Base-by-base conservation (phyloP, 305 asterid genomes). In the Fraxinus xanthoxyloides region DNA sequence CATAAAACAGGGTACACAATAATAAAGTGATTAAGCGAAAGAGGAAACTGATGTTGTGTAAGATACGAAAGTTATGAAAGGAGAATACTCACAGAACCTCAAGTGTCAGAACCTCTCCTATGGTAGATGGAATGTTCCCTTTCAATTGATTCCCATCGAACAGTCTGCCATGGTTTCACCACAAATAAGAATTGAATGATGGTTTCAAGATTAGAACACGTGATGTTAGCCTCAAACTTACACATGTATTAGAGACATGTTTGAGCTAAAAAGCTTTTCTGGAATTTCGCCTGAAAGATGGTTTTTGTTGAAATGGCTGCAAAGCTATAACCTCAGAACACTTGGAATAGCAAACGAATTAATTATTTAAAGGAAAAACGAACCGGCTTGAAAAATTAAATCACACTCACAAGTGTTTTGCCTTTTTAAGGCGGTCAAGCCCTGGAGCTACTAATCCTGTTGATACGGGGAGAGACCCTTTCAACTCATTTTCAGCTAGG, bases 231-330 rank as follows among this genome's bases (percentile, higher is more conserved):
- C 63, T 82, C 72, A 23, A 81, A 88, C 97, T 91, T 92, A 94
- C 98, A 93, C 86, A 61, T 94, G 98, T 85, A 93, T 92, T 82
- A 93, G 75, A 56, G 92, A 92, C 98, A 93, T 90, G 84, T 91
- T 94, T 7, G 91, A 85, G 85, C 88, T 85, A 61, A 94, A 94
- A 74, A 94, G 94, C 76, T 87, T 83, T 85, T 86, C 87, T 0
- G 97, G 97, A 77, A 94, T 94, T 79, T 84, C 85, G 30, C 98
- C 97, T 0, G 96, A 92, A 70, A 94, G 92, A 89, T 81, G 84
- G 86, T 92, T 94, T 79, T 91, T 92, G 89, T 93, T 95, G 92
- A 95, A 95, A 92, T 95, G 98, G 91, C 99, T 95, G 96, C 81
- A 82, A 79, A 73, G 77, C 12, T 24, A 6, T 59, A 77, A 51